These are phyloP conservation scores for Xerocomellus chrysenteron DNA, from an alignment of 768 basidiomycete genomes.

Conservation along the genomic window DNA sequence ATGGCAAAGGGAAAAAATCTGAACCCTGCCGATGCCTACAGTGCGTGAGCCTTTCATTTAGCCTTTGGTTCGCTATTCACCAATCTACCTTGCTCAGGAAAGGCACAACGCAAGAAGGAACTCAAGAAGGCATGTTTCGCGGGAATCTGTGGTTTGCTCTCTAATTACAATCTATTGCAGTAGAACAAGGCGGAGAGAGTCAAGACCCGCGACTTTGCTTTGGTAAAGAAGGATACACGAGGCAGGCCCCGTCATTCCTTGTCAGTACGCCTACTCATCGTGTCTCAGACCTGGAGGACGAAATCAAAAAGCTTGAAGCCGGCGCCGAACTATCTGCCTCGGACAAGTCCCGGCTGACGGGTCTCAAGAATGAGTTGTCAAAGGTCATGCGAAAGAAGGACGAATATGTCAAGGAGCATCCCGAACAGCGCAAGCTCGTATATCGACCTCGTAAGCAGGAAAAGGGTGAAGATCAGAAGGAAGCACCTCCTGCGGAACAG, in stretches of 20 bases:
- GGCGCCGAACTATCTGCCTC: slow-evolving; percentile 40
- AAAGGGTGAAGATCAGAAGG: slow-evolving; percentile 40
- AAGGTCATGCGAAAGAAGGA: slow-evolving; percentile 85
- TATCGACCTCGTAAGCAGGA: slow-evolving; percentile 57
- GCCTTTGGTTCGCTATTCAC: slow-evolving; percentile 3
- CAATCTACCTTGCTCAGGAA: slow-evolving; percentile 52
- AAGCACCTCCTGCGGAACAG: slow-evolving; percentile 37
- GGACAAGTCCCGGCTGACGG: slow-evolving; percentile 66
- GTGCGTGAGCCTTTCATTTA: slow-evolving; percentile 46
- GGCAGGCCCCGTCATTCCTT: slow-evolving; percentile 42
- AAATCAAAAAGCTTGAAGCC: slow-evolving; percentile 67
- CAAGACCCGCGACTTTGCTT: slow-evolving; percentile 83
- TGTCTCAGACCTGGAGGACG: slow-evolving; percentile 72
- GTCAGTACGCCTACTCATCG: slow-evolving; percentile 1
- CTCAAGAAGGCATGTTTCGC: slow-evolving; percentile 70
- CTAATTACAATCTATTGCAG: slow-evolving; percentile 36
- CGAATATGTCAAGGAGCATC: slow-evolving; percentile 90
- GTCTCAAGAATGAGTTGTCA: slow-evolving; percentile 75
- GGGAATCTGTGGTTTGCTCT: slow-evolving; percentile 12
- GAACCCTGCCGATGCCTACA: slow-evolving; percentile 94
- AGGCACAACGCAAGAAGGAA: slow-evolving; percentile 91
- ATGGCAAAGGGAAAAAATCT: slow-evolving; percentile 86
- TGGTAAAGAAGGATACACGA: slow-evolving; percentile 91
- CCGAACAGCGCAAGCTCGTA: slow-evolving; percentile 85
- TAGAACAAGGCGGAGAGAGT: slow-evolving; percentile 89